phyloP scores from a whole-genome alignment of 495 filamentous ascomycete genomes.

The Haplographium delicatum region DNA sequence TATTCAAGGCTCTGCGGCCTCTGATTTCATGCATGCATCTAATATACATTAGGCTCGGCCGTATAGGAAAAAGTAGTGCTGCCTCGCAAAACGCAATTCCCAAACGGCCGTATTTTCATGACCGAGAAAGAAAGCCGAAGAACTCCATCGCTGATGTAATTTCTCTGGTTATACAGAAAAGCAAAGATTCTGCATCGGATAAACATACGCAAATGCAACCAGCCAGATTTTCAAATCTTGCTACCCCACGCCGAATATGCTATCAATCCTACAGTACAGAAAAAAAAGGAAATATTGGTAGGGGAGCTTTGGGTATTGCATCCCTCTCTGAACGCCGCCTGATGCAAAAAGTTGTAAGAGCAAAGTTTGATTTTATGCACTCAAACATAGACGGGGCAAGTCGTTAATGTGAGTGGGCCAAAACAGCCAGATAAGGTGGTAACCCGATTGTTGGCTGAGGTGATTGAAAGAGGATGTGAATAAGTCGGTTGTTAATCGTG shows the following conservation, averaged over 20 bases:
- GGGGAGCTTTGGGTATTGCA: not conserved
- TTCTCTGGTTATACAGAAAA: constrained; percentile 6
- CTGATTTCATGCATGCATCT: not conserved
- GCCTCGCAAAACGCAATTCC: not conserved
- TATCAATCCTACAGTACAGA: constrained; percentile 8
- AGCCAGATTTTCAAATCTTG: not conserved
- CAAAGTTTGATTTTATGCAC: no score
- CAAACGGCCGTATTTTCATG: not conserved
- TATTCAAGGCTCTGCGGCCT: no score
- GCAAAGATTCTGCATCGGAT: not conserved
- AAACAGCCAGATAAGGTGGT: no score
- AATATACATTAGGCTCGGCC: not conserved
- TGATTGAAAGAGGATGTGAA: no score
- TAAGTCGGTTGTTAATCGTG: no score
- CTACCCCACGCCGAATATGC: constrained; percentile 2
- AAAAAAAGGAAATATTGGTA: constrained; percentile 3
- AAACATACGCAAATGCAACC: constrained; percentile 1
- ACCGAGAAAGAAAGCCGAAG: not conserved
- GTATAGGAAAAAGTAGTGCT: no score
- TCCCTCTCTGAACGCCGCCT: constrained; percentile 4
- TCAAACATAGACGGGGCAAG: no score
- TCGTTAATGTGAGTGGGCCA: no score
- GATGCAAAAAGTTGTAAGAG: constrained; percentile 6
- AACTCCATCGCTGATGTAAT: constrained; percentile 17
- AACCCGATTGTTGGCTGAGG: no score